Evolutionary conservation across 345 rosid genomes (phyloP), one percentile per base, ranked within the genome.

Genomic region (Boechera retrofracta): DNA sequence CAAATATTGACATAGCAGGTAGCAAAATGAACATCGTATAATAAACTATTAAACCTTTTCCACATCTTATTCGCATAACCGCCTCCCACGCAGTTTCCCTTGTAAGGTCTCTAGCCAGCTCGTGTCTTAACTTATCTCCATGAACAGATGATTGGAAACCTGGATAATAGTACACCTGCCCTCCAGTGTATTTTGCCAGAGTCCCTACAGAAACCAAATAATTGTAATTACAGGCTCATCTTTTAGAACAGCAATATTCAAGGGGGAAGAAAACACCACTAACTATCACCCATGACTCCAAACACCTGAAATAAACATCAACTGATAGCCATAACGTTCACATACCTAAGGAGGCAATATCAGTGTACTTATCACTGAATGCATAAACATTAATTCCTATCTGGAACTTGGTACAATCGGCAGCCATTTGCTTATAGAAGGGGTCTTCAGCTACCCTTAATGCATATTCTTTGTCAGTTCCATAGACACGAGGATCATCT

Each of bases 51-150:
- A 53, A 42, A 93, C 99, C 98, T 89, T 96, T 96, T 85, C 99
- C 99, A 81, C 98, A 96, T 93, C 99, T 87, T 81, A 96, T 73
- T 51, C 99, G 91, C 99, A 96, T 89, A 54, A 93, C 99, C n/a
- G 98, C 87, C 85, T 96, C 99, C 99, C 99, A 96, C 45, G 97
- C 98, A 79, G 99, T 96, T 88, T 96, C 99, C 82, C 98, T 87
- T 0, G 91, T 96, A 69, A 96, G 97, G 84, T 96, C 99, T 85
- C 98, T 87, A 66, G 90, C 81, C 68, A 96, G 79, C 82, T 96
- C 99, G 74, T 89, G 89, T 67, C 91, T 91, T 86, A 93, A 77
- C 85, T 85, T 96, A 80, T 90, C 92, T 74, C 91, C 86, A 61
- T 93, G 97, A 81, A 75, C 76, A 54, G 87, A 77, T 55, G 95